phyloP scores from a whole-genome alignment of 2,329 filamentous ascomycete genomes.

The Ascocoryne sarcoides region DNA sequence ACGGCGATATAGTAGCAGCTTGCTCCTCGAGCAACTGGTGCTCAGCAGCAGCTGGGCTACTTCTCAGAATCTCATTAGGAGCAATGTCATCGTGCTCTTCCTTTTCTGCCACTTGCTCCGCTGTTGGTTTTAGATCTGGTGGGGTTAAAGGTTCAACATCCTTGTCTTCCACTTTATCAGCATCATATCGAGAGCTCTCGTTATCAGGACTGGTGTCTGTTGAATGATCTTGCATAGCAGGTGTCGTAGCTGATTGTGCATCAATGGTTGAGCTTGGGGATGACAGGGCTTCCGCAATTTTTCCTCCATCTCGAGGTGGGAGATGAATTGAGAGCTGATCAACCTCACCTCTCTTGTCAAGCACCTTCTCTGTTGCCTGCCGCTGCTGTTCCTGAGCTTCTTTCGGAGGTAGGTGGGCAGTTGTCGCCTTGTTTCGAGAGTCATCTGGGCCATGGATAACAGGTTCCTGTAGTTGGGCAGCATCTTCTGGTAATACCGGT shows the following conservation, averaged over 20 bases:
- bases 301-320: conserved; percentile 30
- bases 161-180: conserved; percentile 39
- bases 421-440: conserved; percentile 21
- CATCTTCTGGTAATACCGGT: conserved; percentile 30
- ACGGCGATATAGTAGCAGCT: conserved; percentile 10
- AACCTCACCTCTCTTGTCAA: conserved; percentile 24
- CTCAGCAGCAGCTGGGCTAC: conserved; percentile 43
- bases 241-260: conserved; percentile 64
- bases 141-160: conserved; percentile 34
- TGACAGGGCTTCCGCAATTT: conserved; percentile 37
- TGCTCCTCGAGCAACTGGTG: conserved; percentile 50
- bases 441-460: conserved; percentile 18
- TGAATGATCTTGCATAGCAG: conserved; percentile 57
- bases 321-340: conserved; percentile 29
- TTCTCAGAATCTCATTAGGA: conserved; percentile 32
- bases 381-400: conserved; percentile 40
- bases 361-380: conserved; percentile 30
- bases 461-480: conserved; percentile 23
- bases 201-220: conserved; percentile 68
- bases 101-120: conserved; percentile 29
- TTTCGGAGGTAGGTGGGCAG: conserved; percentile 39
- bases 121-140: conserved; percentile 17
- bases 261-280: conserved; percentile 58
- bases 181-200: conserved; percentile 48
- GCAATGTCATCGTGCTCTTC: conserved; percentile 26